Base-by-base conservation (phyloP, 352 stramenopile genomes). In the Pythium chondricola region DNA sequence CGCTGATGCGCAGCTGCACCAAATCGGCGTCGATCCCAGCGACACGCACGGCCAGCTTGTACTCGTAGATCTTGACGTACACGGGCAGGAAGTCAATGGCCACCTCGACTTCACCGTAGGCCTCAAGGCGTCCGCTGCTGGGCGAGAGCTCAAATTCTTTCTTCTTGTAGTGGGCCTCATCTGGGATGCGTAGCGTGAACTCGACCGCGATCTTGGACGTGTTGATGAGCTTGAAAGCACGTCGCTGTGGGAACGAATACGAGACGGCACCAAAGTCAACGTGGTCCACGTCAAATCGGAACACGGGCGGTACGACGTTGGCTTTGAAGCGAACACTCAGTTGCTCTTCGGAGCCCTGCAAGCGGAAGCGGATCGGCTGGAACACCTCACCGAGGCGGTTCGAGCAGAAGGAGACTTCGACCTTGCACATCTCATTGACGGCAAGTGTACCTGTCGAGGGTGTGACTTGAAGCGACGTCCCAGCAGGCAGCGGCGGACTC, bases 171-270 rank as follows among this genome's bases (percentile, higher is more conserved):
- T 74, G 80, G 2, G 83, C 85, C 50, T 98, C 93, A 54, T 98
- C 87, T 2, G 93, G 90, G 27, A 98, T 89, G 9, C 75, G 70
- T 11, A 98, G 71, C 8, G 63, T 71, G 58, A 93, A 98, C 17
- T 79, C 72, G 70, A 98, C 95, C 9, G 84, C 66, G 33, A 98
- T 97, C 21, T 96, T 94, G 10, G 87, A 97, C 8, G 94, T 95
- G 59, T 98, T 98, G 39, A 89, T 68, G 9, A 98, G 75, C 36
- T 78, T 87, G 26, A 97, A 43, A 4, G 55, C 69, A 10, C 69
- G 73, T 14, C 57, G 73, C 44, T 97, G 82, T 2, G 69, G 57
- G 36, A 97, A 98, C 24, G 84, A 96, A 55, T 93, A 98, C 26
- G 85, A 89, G 1, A 98, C 79, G 8, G 76, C 60, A 22, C 92